These are phyloP conservation scores for Gillenia trifoliata DNA, from an alignment of 306 rosid species.

Conservation along the genomic window DNA sequence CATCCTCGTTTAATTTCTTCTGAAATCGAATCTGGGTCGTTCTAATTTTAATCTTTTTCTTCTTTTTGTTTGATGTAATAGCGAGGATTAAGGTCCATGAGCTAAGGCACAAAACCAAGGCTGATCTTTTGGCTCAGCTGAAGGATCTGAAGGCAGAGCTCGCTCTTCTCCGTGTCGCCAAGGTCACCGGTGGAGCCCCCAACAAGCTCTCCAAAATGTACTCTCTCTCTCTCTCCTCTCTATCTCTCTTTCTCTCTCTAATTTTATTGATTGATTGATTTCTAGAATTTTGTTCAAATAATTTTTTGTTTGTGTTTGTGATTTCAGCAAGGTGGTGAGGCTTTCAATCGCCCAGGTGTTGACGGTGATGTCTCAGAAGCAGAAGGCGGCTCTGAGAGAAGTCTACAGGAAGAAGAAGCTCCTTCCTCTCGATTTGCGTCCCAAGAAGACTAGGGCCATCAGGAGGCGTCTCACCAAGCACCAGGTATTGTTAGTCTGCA, in stretches of 20 bases:
- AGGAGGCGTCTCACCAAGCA: slow-evolving; percentile 66
- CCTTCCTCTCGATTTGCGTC: slow-evolving; percentile 60
- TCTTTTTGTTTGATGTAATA: neutral
- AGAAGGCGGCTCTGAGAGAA: slow-evolving; percentile 54
- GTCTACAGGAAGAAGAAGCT: slow-evolving; percentile 60
- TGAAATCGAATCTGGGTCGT: neutral
- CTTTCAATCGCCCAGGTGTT: slow-evolving; percentile 53
- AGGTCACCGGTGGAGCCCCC: slow-evolving; percentile 54
- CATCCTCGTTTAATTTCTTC: too few relatives aligned
- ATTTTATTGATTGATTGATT: too few relatives aligned
- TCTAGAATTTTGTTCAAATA: neutral
- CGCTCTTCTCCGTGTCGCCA: slow-evolving; percentile 49
- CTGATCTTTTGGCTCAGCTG: slow-evolving; percentile 35
- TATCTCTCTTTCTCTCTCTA: neutral
- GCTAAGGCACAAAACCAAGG: slow-evolving; percentile 37
- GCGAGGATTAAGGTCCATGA: slow-evolving; percentile 55
- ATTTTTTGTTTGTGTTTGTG: neutral
- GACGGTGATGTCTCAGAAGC: slow-evolving; percentile 67
- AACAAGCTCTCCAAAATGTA: slow-evolving; percentile 55
- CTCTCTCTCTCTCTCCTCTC: neutral
- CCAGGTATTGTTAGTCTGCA: slow-evolving; percentile 31
- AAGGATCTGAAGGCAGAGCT: slow-evolving; percentile 57
- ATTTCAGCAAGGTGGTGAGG: slow-evolving; percentile 60
- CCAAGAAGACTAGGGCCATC: slow-evolving; percentile 65
- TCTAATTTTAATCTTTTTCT: neutral